Base-by-base conservation (phyloP, 1,284 basidiomycete species). In the Puccinia hordei region DNA sequence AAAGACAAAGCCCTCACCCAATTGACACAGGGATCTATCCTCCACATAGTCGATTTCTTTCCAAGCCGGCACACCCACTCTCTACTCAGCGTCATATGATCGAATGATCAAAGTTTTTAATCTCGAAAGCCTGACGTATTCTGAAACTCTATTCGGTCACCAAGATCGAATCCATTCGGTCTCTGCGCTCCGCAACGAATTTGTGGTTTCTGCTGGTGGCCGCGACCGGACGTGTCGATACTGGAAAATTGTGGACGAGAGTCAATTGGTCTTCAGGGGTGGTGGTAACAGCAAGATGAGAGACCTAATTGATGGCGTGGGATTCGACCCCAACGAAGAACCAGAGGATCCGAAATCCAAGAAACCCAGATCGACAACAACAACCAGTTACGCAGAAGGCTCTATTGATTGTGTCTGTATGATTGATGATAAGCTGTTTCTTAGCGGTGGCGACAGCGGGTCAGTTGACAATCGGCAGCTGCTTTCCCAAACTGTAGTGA, bases 211-310 rank as follows among this genome's bases (percentile, higher is more conserved):
- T 51, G 92, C 92, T 0, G 96, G 97, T 13, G 92, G 91, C 0
- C 88, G 95, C 35, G 96, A 99, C 87, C 92, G 94, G 83, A 97
- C 95, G 0, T 90, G 92, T 82, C 89, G 96, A 33, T 98, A 91
- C 87, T 99, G 96, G 96, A 98, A 98, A 87, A 92, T 99, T 74
- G 90, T 92, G 57, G 96, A 99, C 82, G 95, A 98, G 87, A 93
- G 90, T 30, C 97, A 99, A 85, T 88, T 99, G 38, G 95, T 99
- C 2, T 98, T 99, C 84, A 89, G 97, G 59, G 95, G 94, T 35
- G 97, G 96, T 15, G 74, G 74, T 17, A 89, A 89, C 83, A 94
- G 91, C 86, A 89, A 90, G 53, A 87, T 93, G 82, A 87, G 92
- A 72, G 92, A 94, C 83, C 89, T 94, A 13, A 83, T 95, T 8